These are phyloP conservation scores for Byssothecium circinans DNA, from an alignment of 2,329 filamentous ascomycete genomes.

Conservation along the genomic window DNA sequence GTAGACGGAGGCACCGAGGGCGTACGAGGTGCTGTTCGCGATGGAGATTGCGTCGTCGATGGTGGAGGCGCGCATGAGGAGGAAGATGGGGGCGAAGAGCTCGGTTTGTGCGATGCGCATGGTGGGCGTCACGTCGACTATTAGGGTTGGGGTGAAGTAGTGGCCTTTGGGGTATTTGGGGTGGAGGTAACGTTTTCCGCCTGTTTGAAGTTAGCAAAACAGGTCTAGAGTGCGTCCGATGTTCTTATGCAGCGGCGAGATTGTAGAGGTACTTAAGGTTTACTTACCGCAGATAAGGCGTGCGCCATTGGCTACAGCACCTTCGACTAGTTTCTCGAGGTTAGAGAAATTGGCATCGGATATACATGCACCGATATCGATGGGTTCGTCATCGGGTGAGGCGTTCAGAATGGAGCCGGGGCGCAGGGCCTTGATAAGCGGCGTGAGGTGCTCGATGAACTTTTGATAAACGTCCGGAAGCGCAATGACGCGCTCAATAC, in stretches of 20 bases:
- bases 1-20: constrained; percentile 86
- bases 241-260: background rate
- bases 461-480: constrained; percentile 73
- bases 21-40: constrained; percentile 83
- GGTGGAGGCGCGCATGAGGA: constrained; percentile 74
- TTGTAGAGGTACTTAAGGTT: background rate
- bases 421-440: constrained; percentile 72
- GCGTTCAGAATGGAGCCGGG: constrained; percentile 69
- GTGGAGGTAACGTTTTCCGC: constrained; percentile 72
- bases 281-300: constrained; percentile 66
- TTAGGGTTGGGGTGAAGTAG: constrained; percentile 89
- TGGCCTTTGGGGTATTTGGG: constrained; percentile 75
- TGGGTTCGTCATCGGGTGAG: constrained; percentile 42
- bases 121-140: constrained; percentile 80
- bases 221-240: too few relatives aligned
- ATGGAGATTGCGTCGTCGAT: constrained; percentile 70
- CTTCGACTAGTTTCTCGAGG: constrained; percentile 74
- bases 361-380: constrained; percentile 89
- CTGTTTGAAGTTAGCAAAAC: background rate
- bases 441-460: constrained; percentile 70
- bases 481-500: constrained; percentile 89
- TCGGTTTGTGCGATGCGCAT: constrained; percentile 91
- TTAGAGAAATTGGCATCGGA: constrained; percentile 74
- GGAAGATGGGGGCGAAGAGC: constrained; percentile 89
- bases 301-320: constrained; percentile 78